phyloP scores from a whole-genome alignment of 768 basidiomycete species.

The Collybia sp. region DNA sequence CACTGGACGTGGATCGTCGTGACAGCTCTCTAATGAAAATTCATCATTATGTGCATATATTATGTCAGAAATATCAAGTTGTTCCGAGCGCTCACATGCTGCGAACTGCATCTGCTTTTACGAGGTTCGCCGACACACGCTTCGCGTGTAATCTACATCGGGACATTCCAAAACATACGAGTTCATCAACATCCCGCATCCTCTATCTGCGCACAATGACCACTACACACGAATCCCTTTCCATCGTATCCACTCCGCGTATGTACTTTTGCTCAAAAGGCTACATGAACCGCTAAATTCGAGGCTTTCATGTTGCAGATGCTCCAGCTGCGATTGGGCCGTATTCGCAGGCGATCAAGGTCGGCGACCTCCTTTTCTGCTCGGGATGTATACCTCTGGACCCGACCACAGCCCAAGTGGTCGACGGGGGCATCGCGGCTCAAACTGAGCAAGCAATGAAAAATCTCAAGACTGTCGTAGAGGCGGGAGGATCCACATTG shows the following conservation, averaged over 20 bases:
- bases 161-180: background rate
- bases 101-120: too few relatives aligned
- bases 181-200: slow-evolving; percentile 9
- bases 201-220: slow-evolving; percentile 23
- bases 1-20: too few relatives aligned
- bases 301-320: slow-evolving; percentile 32
- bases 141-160: background rate
- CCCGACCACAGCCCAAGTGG: slow-evolving; percentile 65
- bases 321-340: slow-evolving; percentile 82
- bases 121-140: too few relatives aligned
- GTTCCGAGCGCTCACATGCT: too few relatives aligned
- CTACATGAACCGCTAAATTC: background rate
- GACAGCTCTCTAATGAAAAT: too few relatives aligned
- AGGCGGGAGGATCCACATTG: slow-evolving; percentile 74
- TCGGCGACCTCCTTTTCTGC: slow-evolving; percentile 80
- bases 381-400: slow-evolving; percentile 88
- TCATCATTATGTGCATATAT: too few relatives aligned
- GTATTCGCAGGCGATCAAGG: slow-evolving; percentile 84
- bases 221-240: slow-evolving; percentile 32
- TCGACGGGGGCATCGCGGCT: slow-evolving; percentile 68
- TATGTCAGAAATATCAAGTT: too few relatives aligned
- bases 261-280: slow-evolving; percentile 10
- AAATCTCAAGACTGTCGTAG: slow-evolving; percentile 81
- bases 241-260: slow-evolving; percentile 37
- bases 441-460: slow-evolving; percentile 83